Evolutionary conservation across 148 eudicot genomes (phyloP).

Genomic region (Spergularia marina): DNA sequence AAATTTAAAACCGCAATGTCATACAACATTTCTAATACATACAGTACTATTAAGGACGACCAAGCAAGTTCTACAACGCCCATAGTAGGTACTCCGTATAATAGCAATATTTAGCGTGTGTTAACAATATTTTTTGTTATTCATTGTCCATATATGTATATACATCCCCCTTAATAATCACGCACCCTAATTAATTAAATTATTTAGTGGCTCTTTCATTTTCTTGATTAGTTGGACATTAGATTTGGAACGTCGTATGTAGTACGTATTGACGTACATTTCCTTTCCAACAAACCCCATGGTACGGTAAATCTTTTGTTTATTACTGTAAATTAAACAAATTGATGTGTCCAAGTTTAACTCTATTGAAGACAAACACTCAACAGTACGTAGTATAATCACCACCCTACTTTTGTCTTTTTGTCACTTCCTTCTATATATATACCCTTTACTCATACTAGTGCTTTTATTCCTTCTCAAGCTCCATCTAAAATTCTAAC

Average conservation of each 20-base stretch:
- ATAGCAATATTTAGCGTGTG: too few species aligned
- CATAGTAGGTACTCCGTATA: too few species aligned
- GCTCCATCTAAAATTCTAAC: slow-evolving; percentile 24
- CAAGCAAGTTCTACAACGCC: too few species aligned
- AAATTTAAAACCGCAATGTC: too few species aligned
- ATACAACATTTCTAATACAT: too few species aligned
- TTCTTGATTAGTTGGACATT: too few species aligned
- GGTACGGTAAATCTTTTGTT: background rate
- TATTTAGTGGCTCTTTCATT: background rate
- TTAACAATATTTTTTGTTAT: too few species aligned
- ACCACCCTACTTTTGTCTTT: slow-evolving; percentile 29
- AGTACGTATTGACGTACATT: background rate
- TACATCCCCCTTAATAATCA: background rate
- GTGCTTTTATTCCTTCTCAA: slow-evolving; percentile 28
- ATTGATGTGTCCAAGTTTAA: slow-evolving; percentile 13
- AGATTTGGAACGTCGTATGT: too few species aligned
- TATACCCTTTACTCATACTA: background rate
- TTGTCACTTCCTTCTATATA: slow-evolving; percentile 31
- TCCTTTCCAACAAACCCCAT: background rate
- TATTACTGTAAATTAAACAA: background rate
- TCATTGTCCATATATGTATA: background rate
- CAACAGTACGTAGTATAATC: background rate
- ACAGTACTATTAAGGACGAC: too few species aligned
- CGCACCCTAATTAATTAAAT: background rate
- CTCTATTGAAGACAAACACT: slow-evolving; percentile 2